A percentile compares a stretch with the other conserved stretches of the same genome.
These are phyloP conservation scores for Penicillium crustosum DNA, from an alignment of 2,329 filamentous ascomycete genomes.

Conservation along the genomic window DNA sequence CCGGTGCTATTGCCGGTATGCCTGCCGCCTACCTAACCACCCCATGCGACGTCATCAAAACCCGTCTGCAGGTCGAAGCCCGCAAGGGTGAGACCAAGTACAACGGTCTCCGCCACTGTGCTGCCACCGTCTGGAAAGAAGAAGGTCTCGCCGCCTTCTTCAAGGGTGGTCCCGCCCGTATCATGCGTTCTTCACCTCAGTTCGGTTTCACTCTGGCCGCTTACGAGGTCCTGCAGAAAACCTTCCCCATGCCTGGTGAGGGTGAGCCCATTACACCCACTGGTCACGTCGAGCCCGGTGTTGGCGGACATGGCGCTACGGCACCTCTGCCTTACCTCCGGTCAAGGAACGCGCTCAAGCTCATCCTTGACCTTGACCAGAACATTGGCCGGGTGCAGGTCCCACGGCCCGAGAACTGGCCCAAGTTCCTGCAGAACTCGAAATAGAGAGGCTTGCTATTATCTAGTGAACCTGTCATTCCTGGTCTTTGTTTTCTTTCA, in stretches of 20 bases:
- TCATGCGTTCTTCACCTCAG: conserved; percentile 90
- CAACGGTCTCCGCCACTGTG: conserved; percentile 81
- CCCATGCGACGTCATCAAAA: conserved; percentile 99
- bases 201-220: conserved; percentile 97
- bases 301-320: conserved; percentile 63
- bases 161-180: conserved; percentile 95
- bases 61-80: conserved; percentile 92
- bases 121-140: conserved; percentile 77
- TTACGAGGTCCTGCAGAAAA: conserved; percentile 84
- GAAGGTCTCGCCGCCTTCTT: conserved; percentile 97
- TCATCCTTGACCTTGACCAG: conserved; percentile 90
- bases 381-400: conserved; percentile 79
- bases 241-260: conserved; percentile 73
- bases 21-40: conserved; percentile 92
- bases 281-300: conserved; percentile 63
- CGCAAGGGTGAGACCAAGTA: conserved; percentile 91
- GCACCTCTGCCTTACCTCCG: conserved; percentile 65
- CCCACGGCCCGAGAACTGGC: conserved; percentile 44
- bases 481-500: conserved; percentile 9
- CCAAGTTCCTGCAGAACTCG: conserved; percentile 35
- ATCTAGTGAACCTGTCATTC: conserved; percentile 26
- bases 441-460: conserved; percentile 26
- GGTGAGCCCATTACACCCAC: conserved; percentile 55
- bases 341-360: conserved; percentile 89
- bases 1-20: conserved; percentile 92